Percentiles rank a stretch among this genome's conserved stretches.
These are phyloP conservation scores for Chlorociboria aeruginascens DNA, from an alignment of 495 filamentous ascomycete species.

Conservation along the genomic window DNA sequence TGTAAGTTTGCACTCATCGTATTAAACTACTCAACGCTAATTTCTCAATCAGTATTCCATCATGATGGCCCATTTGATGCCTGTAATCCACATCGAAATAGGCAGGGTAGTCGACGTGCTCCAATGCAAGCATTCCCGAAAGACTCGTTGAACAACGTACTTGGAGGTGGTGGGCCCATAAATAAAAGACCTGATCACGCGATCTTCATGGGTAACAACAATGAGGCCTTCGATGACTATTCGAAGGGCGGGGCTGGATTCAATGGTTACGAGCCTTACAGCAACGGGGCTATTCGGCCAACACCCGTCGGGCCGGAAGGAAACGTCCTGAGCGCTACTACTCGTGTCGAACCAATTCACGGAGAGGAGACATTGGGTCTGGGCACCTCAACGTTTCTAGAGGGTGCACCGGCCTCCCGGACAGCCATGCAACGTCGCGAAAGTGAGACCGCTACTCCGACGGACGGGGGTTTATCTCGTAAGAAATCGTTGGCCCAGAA, in stretches of 20 bases:
- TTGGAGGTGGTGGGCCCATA: slow-evolving; percentile 79
- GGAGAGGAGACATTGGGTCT: slow-evolving; percentile 76
- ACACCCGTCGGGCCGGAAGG: slow-evolving; percentile 27
- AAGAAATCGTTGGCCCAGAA: slow-evolving; percentile 92
- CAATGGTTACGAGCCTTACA: slow-evolving; percentile 19
- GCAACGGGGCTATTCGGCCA: slow-evolving; percentile 23
- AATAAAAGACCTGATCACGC: slow-evolving; percentile 74
- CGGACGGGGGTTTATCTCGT: slow-evolving; percentile 57
- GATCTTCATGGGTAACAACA: slow-evolving; percentile 64
- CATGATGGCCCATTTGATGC: slow-evolving; percentile 98
- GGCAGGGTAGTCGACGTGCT: slow-evolving; percentile 66
- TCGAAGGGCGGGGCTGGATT: slow-evolving; percentile 26
- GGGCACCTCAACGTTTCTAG: slow-evolving; percentile 90
- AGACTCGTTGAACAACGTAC: slow-evolving; percentile 78
- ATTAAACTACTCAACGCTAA: slow-evolving; percentile 1
- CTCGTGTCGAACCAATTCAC: slow-evolving; percentile 56
- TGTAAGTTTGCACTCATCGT: slow-evolving; percentile 40
- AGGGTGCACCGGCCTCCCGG: slow-evolving; percentile 81
- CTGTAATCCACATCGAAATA: slow-evolving; percentile 90
- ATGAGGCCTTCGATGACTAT: slow-evolving; percentile 72
- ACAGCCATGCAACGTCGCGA: slow-evolving; percentile 70
- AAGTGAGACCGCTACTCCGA: slow-evolving; percentile 39
- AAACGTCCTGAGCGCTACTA: slow-evolving; percentile 36
- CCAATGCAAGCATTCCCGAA: slow-evolving; percentile 96
- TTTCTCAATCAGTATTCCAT: slow-evolving; percentile 64